Base-by-base conservation (phyloP, 2,329 filamentous ascomycete species). In the Dactylellina parvicollis region DNA sequence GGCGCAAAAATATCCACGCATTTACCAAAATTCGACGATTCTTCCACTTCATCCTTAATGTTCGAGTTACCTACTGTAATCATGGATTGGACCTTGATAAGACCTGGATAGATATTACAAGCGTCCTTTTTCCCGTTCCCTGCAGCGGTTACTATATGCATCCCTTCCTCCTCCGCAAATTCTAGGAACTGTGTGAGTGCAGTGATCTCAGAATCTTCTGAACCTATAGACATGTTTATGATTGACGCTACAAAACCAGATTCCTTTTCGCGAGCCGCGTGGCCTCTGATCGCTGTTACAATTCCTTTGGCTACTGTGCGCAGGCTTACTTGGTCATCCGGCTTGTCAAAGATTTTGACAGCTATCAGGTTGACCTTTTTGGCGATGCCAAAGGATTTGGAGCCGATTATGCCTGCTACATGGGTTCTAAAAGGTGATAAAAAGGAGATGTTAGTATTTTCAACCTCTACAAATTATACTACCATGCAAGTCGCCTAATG, bases 1-100 rank as follows among this genome's bases (percentile, higher is more conserved):
- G 85, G 84, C 1, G 84, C 85, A 40, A 84, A 84, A 75, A 86
- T 80, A 71, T 86, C 84, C 52, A 86, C 52, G 28, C 52, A 56
- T 14, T 14, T 7, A 16, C 52, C 62, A 26, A 20, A 52, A 28
- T 59, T 42, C 5, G 62, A 67, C 16, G 10, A 12, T n/a, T 7
- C 22, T 1, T 40, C 30, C 12, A 52, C 22, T 16, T 18, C 54
- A 36, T 59, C 62, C 20, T 30, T 59, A 5, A 67, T 67, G 44
- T 67, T 42, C 4, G 14, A 5, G 16, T 67, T 67, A 1, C 62
- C 62, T 4, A 67, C 50, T 7, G 30, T 38, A 26, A 67, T 52
- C n/a, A 67, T 38, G 24, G 44, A 24, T 14, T 52, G 38, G n/a
- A 67, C 44, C 34, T 59, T 49, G 16, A 32, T 50, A 4, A 28